Evolutionary conservation across 2,329 filamentous ascomycete species (phyloP), one percentile per base, ranked within the genome.

Genomic region (Xylaria sp.): DNA sequence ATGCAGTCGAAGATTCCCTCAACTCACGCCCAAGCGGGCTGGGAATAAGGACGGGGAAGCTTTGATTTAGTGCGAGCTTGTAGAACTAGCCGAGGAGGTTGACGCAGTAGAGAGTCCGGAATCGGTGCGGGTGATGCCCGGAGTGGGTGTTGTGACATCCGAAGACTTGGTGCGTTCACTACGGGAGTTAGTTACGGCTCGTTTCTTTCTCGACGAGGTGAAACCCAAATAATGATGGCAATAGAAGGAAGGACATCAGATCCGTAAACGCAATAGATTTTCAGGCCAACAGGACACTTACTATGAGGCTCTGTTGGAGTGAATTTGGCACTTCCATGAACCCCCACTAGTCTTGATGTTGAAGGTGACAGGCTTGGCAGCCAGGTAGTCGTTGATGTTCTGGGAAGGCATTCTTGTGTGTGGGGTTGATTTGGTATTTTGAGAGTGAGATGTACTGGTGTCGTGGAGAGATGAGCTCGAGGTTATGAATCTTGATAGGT

Each of bases 221-320:
- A 20, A 36, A 2, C 17, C 10, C n/a, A 6, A 38, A 23, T 9
- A 36, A 20, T 38, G 15, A 13, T 38, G 51, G 11, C 51, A 36
- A 20, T 49, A 26, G 2, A 23, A 23, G 2, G 13, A 6, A 13
- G 11, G 46, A 28, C 11, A 11, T 4, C 11, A 15, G 23, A 17
- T 15, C 23, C 26, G n/a, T n/a, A 5, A 7, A 51, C 15, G 26
- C 3, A 31, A 31, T 40, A 38, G 38, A 15, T 17, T 15, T 40
- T 6, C 13, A 10, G 11, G 13, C 11, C 2, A 40, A 17, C 11
- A 31, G 20, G 46, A 28, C 17, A 76, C 77, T 74, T 69, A 78
- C 77, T 76, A 77, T 73, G 75, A 59, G 70, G 74, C 75, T 72
- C 77, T 74, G 75, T 75, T 75, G 65, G 69, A 71, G 72, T 78